These are phyloP conservation scores for Choricystis sp. DNA, from an alignment of 139 green algal genomes.

Conservation along the genomic window DNA sequence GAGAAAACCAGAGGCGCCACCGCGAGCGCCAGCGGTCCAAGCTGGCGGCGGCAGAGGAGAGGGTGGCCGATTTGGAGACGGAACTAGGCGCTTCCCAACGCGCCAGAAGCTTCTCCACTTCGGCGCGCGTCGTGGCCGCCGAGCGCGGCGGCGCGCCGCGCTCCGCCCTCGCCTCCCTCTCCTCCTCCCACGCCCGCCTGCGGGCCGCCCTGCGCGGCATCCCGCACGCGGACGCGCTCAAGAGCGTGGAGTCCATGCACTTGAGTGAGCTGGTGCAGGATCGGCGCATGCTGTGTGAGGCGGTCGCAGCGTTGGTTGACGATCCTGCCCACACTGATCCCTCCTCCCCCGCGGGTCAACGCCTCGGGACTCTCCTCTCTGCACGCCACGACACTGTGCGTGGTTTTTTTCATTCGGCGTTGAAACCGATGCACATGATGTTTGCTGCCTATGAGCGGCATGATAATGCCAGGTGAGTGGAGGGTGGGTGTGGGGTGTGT, in stretches of 20 bases:
- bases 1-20: neutral
- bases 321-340: neutral
- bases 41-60: neutral
- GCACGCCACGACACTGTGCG: neutral
- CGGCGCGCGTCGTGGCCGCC: neutral
- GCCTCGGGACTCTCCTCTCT: neutral
- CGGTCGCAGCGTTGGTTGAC: neutral
- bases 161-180: neutral
- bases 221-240: neutral
- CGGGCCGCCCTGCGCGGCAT: neutral
- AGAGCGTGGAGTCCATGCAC: neutral
- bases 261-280: neutral
- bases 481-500: too few species aligned
- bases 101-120: neutral
- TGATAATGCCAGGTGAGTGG: too few species aligned
- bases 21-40: neutral
- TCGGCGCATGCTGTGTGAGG: neutral
- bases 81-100: neutral
- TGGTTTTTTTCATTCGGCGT: neutral
- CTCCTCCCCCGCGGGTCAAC: neutral
- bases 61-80: neutral
- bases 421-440: neutral
- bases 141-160: neutral
- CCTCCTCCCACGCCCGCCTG: neutral
- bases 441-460: neutral